Evolutionary conservation across 768 basidiomycete genomes (phyloP).

Genomic region (Floccularia luteovirens): DNA sequence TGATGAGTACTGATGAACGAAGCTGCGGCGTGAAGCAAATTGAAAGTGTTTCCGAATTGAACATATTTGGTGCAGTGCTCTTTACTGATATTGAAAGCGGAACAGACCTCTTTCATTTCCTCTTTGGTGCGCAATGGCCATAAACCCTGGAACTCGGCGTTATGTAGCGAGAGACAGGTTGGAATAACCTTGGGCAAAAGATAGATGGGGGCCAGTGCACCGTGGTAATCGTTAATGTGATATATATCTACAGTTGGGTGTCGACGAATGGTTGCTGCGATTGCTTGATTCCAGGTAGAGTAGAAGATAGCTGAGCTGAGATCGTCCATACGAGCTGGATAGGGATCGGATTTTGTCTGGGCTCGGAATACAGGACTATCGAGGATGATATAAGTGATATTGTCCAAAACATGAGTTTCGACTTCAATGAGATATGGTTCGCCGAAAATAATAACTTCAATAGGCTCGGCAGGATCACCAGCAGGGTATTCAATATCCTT

Average conservation of each 20-base stretch:
- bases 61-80: slow-evolving; percentile 96
- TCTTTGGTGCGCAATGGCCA: slow-evolving; percentile 97
- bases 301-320: slow-evolving; percentile 95
- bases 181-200: slow-evolving; percentile 88
- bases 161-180: slow-evolving; percentile 87
- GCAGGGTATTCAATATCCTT: slow-evolving; percentile 91
- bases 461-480: slow-evolving; percentile 87
- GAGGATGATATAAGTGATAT: slow-evolving; percentile 91
- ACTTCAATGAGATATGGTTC: slow-evolving; percentile 95
- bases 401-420: slow-evolving; percentile 87
- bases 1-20: slow-evolving; percentile 91
- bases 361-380: slow-evolving; percentile 96
- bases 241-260: slow-evolving; percentile 87
- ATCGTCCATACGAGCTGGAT: slow-evolving; percentile 96
- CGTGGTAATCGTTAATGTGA: slow-evolving; percentile 94
- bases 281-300: slow-evolving; percentile 97
- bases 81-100: slow-evolving; percentile 96
- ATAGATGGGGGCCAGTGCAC: slow-evolving; percentile 86
- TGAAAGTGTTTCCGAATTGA: slow-evolving; percentile 97
- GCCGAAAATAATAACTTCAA: slow-evolving; percentile 94
- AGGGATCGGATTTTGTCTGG: slow-evolving; percentile 93
- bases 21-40: slow-evolving; percentile 87
- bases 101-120: slow-evolving; percentile 98
- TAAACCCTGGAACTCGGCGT: slow-evolving; percentile 95
- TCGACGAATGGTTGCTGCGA: slow-evolving; percentile 85